Evolutionary conservation across 2,329 filamentous ascomycete species (phyloP).

Genomic region (Xylariaceae sp.): DNA sequence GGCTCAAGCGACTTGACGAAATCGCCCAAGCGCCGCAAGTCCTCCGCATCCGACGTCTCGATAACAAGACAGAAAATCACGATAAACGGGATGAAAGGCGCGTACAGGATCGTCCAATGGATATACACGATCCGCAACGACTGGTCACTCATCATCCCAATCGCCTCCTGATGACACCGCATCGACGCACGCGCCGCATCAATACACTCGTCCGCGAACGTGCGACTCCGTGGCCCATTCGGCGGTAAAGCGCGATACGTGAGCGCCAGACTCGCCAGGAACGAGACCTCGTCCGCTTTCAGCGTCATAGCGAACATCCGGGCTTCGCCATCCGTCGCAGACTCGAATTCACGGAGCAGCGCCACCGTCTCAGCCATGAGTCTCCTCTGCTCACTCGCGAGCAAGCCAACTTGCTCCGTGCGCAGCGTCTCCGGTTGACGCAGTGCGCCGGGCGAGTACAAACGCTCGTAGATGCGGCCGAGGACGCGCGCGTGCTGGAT

Average conservation of each 20-base stretch:
- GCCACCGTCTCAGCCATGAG: constrained; percentile 29
- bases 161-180: constrained; percentile 37
- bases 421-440: constrained; percentile 33
- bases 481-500: constrained; percentile 49
- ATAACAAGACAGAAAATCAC: constrained; percentile 48
- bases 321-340: constrained; percentile 21
- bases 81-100: constrained; percentile 50
- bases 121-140: constrained; percentile 40
- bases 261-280: constrained; percentile 39
- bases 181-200: constrained; percentile 39
- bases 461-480: constrained; percentile 49
- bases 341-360: constrained; percentile 25
- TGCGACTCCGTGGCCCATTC: constrained; percentile 26
- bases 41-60: constrained; percentile 39
- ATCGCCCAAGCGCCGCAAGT: constrained; percentile 43
- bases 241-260: constrained; percentile 40
- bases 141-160: constrained; percentile 35
- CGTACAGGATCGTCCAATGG: constrained; percentile 44
- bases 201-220: constrained; percentile 40
- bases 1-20: constrained; percentile 49
- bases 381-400: constrained; percentile 32
- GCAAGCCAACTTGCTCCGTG: constrained; percentile 31
- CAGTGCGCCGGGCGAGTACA: constrained; percentile 44
- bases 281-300: constrained; percentile 39
- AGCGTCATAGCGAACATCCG: constrained; percentile 34